phyloP scores from a whole-genome alignment of 2,329 filamentous ascomycete genomes.

The Ophiostoma sp. region DNA sequence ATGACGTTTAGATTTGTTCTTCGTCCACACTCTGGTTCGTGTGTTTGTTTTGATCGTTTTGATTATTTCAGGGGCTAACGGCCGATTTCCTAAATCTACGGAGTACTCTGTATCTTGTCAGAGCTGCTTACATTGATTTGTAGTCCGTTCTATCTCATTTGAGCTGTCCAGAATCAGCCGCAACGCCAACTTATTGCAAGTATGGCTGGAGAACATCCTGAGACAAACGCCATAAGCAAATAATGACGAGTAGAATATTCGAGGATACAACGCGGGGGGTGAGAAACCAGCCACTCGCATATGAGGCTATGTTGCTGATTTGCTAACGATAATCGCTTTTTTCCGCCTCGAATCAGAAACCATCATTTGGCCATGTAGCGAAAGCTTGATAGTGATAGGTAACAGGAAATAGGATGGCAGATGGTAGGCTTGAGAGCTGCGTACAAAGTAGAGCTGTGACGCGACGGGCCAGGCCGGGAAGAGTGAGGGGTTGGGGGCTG shows the following conservation, averaged over 20 bases:
- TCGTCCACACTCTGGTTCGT: background rate
- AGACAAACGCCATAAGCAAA: background rate
- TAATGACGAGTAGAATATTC: background rate
- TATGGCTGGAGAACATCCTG: background rate
- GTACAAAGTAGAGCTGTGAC: background rate
- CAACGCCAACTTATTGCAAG: background rate
- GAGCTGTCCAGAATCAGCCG: background rate
- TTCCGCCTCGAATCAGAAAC: background rate
- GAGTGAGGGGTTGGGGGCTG: background rate
- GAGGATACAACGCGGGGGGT: background rate
- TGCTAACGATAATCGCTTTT: background rate
- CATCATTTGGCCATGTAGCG: background rate
- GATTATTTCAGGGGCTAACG: background rate
- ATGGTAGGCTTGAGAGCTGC: background rate
- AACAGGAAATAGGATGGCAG: background rate
- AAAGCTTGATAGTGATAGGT: background rate
- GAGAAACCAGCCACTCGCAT: background rate
- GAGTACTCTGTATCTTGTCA: background rate
- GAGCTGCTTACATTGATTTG: background rate
- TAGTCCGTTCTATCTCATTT: background rate
- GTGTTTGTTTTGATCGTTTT: background rate
- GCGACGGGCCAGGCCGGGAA: too few relatives aligned
- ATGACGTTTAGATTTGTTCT: background rate
- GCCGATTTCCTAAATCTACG: background rate
- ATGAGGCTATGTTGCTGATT: background rate